Evolutionary conservation across 306 rosid species (phyloP), one percentile per base, ranked within the genome.

Genomic region (Glycine latifolia): DNA sequence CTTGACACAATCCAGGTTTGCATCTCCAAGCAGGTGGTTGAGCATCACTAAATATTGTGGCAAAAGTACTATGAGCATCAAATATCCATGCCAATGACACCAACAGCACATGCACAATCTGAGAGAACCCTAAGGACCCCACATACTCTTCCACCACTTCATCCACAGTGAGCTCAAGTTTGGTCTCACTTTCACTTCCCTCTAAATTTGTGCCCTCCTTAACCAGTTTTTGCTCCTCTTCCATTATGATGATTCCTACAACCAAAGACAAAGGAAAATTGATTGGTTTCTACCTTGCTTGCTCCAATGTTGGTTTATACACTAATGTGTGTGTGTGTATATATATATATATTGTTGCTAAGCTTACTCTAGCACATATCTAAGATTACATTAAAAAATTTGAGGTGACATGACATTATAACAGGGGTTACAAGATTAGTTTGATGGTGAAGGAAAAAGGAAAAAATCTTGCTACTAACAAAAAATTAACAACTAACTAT

Each of bases 81-180:
- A 80, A 85, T 41, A 85, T 75, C 87, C 85, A 85, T 49, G 87
- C 85, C 60, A 85, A 47, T 49, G 87, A 79, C 56, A 85, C 84
- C 84, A 80, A 69, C 6, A 85, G 41, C 47, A 80, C 81, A 58
- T 75, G 84, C 69, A 84, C 20, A 46, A 84, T 3, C 67, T 85
- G 85, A 16, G 87, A 85, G 55, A 61, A 68, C 3, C 85, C 87
- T n/a, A 80, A 7, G 62, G 84, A 79, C 10, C 87, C 87, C 5
- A 85, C 82, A 61, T 80, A 85, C 63, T 33, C 79, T 53, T 85
- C 87, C 67, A 80, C 20, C 56, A 79, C 87, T 39, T 80, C 87
- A 75, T 80, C 87, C n/a, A 84, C 69, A 39, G 56, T 84, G 4
- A 79, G 82, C 62, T 79, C 81, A 65, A 75, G 33, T 35, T 75